Evolutionary conservation across 345 rosid species (phyloP), one percentile per base, ranked within the genome.

Genomic region (Eutrema japonicum): DNA sequence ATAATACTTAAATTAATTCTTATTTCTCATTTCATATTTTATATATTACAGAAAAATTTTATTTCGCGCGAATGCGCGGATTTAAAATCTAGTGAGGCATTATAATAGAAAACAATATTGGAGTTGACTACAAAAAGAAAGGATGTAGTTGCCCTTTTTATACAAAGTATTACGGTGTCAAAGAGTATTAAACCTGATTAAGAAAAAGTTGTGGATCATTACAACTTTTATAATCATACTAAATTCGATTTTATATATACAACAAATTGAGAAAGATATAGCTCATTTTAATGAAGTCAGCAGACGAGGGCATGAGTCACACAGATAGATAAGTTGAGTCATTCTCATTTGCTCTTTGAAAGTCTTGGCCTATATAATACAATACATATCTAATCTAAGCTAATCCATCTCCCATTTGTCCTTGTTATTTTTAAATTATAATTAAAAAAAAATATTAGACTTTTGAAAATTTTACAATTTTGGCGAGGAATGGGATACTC

Each of bases 61-160:
- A 22, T 22, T 2, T 1, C 26, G 26, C 2, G 26, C 26, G 26
- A 2, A 0, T 2, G 26, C 26, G 0, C 26, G 0, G 0, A 0
- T 22, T 22, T 22, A 22, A 0, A 22, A 22, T 22, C 2, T 22
- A 22, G 0, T 1, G 0, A 0, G 0, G 0, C 26, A 22, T 22
- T 22, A 22, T 22, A 1, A 2, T 22, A 22, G 26, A 22, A 1
- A 22, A 22, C 26, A 22, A 22, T 2, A 18, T 18, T 18, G 22
- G 22, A 18, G 22, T 18, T 18, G 22, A 18, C 22, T 18, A 22
- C 26, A 22, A 22, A 22, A 22, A 22, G 5, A 48, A 48, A 2
- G 53, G 53, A 48, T 22, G 26, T 18, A 10, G 53, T 68, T 41
- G 62, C 41, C 50, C 7, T 37, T 59, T 56, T 3, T 63, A 29